Conservation (phyloP, 2,329 filamentous ascomycete genomes). For the Calycina marina region DNA sequence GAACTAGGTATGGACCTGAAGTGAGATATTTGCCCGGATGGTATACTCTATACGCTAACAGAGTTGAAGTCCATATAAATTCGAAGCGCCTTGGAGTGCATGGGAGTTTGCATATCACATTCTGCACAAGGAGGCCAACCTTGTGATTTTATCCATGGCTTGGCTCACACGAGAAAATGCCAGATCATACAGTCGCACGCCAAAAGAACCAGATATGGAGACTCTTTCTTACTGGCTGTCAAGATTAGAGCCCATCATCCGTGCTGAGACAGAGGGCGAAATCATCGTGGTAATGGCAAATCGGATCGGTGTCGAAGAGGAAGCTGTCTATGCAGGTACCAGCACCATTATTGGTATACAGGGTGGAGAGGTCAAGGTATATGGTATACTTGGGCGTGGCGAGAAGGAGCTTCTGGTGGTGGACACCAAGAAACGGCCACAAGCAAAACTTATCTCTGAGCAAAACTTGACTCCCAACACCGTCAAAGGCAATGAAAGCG, state of each 20-base stretch:
- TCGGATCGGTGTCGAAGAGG: conserved; percentile 49
- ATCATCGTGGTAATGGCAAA: conserved; percentile 60
- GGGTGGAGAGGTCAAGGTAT: conserved; percentile 50
- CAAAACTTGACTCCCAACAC: too few species aligned
- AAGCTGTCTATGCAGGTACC: conserved; percentile 57
- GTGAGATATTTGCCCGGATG: conserved; percentile 23
- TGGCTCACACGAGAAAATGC: conserved; percentile 51
- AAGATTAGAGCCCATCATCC: conserved; percentile 51
- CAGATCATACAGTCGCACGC: conserved; percentile 30
- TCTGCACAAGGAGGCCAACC: conserved; percentile 36
- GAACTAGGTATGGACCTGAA: conserved; percentile 50
- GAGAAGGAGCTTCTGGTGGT: conserved; percentile 55
- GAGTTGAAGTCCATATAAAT: conserved; percentile 31
- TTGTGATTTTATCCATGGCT: conserved; percentile 63
- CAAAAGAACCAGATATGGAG: conserved; percentile 51
- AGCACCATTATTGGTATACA: conserved; percentile 56
- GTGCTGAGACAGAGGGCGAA: conserved; percentile 35
- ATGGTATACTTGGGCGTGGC: conserved; percentile 55
- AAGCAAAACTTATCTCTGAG: conserved; percentile 14
- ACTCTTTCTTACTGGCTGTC: conserved; percentile 65
- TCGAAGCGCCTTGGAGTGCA: conserved; percentile 33
- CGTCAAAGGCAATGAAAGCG: too few species aligned
- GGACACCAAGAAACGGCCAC: conserved; percentile 30
- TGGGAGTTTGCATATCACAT: conserved; percentile 38
- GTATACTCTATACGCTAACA: conserved; percentile 7